Conservation (phyloP, 176 grass and related monocot genomes). For the Oryza coarctata region DNA sequence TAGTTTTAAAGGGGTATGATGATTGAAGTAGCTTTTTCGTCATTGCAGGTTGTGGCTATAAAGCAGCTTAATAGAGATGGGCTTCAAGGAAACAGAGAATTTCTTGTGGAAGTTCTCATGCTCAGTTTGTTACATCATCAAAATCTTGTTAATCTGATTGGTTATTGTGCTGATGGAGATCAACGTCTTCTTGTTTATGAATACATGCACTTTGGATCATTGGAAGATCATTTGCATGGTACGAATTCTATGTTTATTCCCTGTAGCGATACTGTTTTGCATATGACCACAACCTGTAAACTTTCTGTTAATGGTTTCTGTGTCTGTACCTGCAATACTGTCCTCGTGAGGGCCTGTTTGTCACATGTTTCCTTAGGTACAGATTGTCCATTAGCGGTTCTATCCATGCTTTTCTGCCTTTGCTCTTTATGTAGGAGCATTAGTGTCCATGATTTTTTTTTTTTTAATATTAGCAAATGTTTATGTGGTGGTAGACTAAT, state of each 20-base stretch:
- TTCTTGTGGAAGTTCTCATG: constrained; percentile 32
- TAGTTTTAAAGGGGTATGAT: background rate
- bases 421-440: constrained; percentile 11
- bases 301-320: constrained; percentile 19
- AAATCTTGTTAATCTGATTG: constrained; percentile 87
- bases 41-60: constrained; percentile 77
- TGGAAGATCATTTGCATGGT: constrained; percentile 94
- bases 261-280: constrained; percentile 15
- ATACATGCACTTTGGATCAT: constrained; percentile 87
- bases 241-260: constrained; percentile 31
- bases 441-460: background rate
- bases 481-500: background rate
- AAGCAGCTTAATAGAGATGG: constrained; percentile 85
- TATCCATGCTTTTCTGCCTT: constrained; percentile 4
- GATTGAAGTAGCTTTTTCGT: background rate
- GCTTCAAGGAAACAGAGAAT: constrained; percentile 90
- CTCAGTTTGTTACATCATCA: constrained; percentile 81
- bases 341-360: constrained; percentile 11
- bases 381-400: background rate
- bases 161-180: constrained; percentile 89
- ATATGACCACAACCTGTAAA: constrained; percentile 22
- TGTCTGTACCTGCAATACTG: constrained; percentile 11
- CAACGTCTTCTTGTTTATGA: constrained; percentile 91
- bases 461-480: background rate
- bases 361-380: constrained; percentile 35